These are phyloP conservation scores for Globisporangium barbulae DNA, from an alignment of 352 stramenopile species.

Conservation along the genomic window DNA sequence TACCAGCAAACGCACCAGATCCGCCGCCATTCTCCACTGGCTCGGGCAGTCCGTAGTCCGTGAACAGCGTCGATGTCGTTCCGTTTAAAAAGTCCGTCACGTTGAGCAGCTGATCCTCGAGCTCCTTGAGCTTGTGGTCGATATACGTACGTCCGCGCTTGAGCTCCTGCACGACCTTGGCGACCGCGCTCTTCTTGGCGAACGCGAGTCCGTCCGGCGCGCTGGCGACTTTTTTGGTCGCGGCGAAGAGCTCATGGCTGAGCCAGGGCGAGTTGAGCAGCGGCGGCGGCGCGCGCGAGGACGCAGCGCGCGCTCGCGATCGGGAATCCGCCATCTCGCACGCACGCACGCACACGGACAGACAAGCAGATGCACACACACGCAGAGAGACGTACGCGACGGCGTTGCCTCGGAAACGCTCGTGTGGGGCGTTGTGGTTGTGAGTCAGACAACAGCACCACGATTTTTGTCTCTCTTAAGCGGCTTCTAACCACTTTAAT, in stretches of 20 bases:
- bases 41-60: slow-evolving; percentile 18
- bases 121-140: slow-evolving; percentile 54
- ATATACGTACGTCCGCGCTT: slow-evolving; percentile 52
- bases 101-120: slow-evolving; percentile 56
- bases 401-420: not conserved
- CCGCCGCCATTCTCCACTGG: slow-evolving; percentile 3
- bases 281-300: slow-evolving; percentile 7
- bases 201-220: slow-evolving; percentile 37
- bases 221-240: slow-evolving; percentile 53
- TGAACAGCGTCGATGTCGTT: slow-evolving; percentile 37
- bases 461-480: too few relatives aligned
- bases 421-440: not conserved
- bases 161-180: slow-evolving; percentile 61
- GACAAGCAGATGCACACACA: not conserved
- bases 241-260: slow-evolving; percentile 59
- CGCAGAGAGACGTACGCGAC: slow-evolving; percentile 1
- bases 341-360: not conserved
- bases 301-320: not conserved
- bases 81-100: slow-evolving; percentile 62
- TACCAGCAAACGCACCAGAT: not conserved
- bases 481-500: too few relatives aligned
- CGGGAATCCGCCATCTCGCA: slow-evolving; percentile 11
- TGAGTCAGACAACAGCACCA: not conserved
- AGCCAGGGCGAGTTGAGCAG: slow-evolving; percentile 59
- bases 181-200: slow-evolving; percentile 49